These are phyloP conservation scores for Tympanopsis confertula DNA, from an alignment of 2,329 filamentous ascomycete genomes.

Conservation along the genomic window DNA sequence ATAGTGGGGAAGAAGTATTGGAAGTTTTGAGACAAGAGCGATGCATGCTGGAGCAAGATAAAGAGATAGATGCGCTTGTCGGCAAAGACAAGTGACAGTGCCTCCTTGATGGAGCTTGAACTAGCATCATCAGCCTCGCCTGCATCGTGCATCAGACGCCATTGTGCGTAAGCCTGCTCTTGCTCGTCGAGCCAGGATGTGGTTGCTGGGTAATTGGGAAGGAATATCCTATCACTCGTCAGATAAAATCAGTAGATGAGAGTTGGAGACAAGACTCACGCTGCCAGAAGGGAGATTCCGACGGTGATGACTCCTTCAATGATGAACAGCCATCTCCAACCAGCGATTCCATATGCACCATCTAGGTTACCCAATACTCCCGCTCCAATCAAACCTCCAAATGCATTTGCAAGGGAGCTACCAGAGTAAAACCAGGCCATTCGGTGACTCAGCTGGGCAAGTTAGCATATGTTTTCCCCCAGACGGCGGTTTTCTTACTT, in stretches of 20 bases:
- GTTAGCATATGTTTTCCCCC: constrained; percentile 1
- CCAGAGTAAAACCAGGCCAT: constrained; percentile 35
- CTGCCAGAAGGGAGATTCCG: constrained; percentile 13
- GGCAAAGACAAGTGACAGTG: constrained; percentile 31
- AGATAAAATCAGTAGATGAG: too few species aligned
- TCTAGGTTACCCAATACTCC: constrained; percentile 31
- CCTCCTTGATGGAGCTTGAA: constrained; percentile 25
- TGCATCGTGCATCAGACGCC: constrained; percentile 35
- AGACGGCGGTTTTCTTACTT: not conserved
- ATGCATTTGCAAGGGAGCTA: constrained; percentile 34
- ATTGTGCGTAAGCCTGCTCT: constrained; percentile 39
- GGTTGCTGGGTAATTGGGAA: constrained; percentile 41
- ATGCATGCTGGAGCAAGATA: constrained; percentile 39
- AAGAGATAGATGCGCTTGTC: constrained; percentile 41
- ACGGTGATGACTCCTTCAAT: constrained; percentile 16
- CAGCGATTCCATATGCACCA: constrained; percentile 21
- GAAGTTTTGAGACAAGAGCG: constrained; percentile 40
- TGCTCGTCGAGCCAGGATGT: constrained; percentile 37
- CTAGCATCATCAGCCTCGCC: constrained; percentile 28
- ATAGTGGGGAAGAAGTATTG: constrained; percentile 58
- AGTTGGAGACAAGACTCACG: not conserved
- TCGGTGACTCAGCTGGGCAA: constrained; percentile 24
- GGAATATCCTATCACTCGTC: constrained; percentile 11
- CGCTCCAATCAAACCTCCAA: constrained; percentile 36
- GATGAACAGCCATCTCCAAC: constrained; percentile 21